Percentiles rank a stretch among this genome's conserved stretches.
These are phyloP conservation scores for Cyberlindnera japonica DNA, from an alignment of 805 yeast genomes.

Conservation along the genomic window DNA sequence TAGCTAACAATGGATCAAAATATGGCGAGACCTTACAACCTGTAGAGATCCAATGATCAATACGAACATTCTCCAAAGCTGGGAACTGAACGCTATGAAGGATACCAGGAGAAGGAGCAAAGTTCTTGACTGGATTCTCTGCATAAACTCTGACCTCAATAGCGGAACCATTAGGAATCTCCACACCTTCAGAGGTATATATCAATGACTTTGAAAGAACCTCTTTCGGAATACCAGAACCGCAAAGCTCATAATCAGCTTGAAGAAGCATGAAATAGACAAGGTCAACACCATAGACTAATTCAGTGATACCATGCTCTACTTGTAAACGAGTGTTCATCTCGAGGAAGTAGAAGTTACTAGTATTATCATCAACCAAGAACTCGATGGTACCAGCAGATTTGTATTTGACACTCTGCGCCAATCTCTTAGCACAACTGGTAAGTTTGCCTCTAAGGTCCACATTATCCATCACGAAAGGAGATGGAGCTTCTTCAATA, in stretches of 20 bases:
- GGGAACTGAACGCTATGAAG: constrained; percentile 83
- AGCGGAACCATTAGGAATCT: constrained; percentile 61
- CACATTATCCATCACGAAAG: constrained; percentile 77
- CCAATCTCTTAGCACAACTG: constrained; percentile 78
- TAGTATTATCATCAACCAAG: constrained; percentile 79
- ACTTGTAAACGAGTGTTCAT: constrained; percentile 96
- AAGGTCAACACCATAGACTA: constrained; percentile 88
- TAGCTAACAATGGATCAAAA: constrained; percentile 94
- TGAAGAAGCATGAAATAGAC: constrained; percentile 97
- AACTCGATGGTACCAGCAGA: constrained; percentile 98
- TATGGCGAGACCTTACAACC: constrained; percentile 88
- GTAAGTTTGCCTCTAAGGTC: constrained; percentile 56
- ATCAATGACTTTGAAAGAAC: constrained; percentile 30
- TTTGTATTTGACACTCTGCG: constrained; percentile 77
- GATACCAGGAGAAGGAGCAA: constrained; percentile 95
- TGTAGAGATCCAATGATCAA: constrained; percentile 89
- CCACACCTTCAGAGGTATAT: background rate
- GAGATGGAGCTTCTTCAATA: constrained; percentile 97
- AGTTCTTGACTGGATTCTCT: constrained; percentile 92
- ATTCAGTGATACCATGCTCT: constrained; percentile 95
- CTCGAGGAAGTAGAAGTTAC: constrained; percentile 90
- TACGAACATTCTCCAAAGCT: constrained; percentile 64
- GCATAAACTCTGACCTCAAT: constrained; percentile 97
- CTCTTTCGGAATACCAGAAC: constrained; percentile 51
- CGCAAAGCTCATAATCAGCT: constrained; percentile 87